Base-by-base conservation (phyloP, 2,329 filamentous ascomycete species). In the Diplocarpon rosae region DNA sequence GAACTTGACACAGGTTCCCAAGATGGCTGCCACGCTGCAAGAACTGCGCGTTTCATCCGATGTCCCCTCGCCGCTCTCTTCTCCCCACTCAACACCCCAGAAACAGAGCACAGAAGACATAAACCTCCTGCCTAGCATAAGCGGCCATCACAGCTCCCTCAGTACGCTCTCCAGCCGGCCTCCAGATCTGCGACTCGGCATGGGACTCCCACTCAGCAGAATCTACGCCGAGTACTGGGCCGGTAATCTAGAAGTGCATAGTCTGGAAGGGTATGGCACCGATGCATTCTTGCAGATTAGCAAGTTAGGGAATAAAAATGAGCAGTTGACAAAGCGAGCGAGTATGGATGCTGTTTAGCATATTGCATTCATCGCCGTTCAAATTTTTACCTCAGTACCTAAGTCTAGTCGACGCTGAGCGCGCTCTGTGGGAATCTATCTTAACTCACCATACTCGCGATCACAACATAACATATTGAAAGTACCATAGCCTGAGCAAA, bases 171-270 rank as follows among this genome's bases (percentile, higher is more conserved):
- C 86, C 1, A 84, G 80, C 46, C 75, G 92, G 30, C 86, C 88
- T 14, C 90, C 92, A 0, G 83, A 95, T 60, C 68, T 96, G 49
- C 77, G 87, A 10, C 72, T 98, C 1, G 92, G 92, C 3, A 94
- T 98, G 74, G 92, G 92, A 1, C 66, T 98, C 41, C 92, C 92
- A 0, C 80, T 98, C 66, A 95, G 89, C 58, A 78, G 87, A 50
- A 85, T 96, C 2, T 98, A 96, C 64, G 88, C 90, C 24, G 90
- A 96, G 65, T 96, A 96, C 64, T 98, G 92, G 92, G 92, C 92
- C 2, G 92, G 92, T 17, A 92, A 78, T 56, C 68, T 98, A 8
- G 85, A 95, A 58, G 65, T 96, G 47, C 90, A 96, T 62, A 95
- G 85, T 59, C 68, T 98, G 7, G 90, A 95, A 61, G 93, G 92